Conservation (phyloP, 2,329 filamentous ascomycete genomes). For the Verticillium albo-atrum region DNA sequence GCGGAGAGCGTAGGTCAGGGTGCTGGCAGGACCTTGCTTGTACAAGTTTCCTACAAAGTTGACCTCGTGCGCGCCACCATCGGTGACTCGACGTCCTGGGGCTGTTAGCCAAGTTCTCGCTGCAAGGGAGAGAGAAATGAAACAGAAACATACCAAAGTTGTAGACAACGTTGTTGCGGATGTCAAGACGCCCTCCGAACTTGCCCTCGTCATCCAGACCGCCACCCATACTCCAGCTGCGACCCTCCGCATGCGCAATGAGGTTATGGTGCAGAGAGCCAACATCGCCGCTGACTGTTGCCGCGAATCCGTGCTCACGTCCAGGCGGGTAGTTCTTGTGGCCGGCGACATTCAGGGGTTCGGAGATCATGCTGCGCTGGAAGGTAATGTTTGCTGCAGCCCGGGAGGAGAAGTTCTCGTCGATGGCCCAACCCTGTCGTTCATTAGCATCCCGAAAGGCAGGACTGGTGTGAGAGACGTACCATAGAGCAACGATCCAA, state of each 20-base stretch:
- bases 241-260: constrained; percentile 22
- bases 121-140: too few species aligned
- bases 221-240: constrained; percentile 30
- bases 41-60: constrained; percentile 28
- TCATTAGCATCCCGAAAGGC: background rate
- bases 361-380: constrained; percentile 28
- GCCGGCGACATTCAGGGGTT: constrained; percentile 28
- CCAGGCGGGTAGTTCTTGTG: constrained; percentile 30
- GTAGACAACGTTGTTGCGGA: constrained; percentile 30
- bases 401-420: constrained; percentile 27
- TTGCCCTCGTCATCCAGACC: constrained; percentile 21
- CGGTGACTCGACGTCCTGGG: constrained; percentile 19
- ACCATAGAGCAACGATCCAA: constrained; percentile 27
- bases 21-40: constrained; percentile 24
- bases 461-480: background rate
- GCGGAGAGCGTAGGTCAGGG: constrained; percentile 18
- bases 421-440: constrained; percentile 23
- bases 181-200: constrained; percentile 25
- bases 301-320: constrained; percentile 20
- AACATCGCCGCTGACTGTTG: constrained; percentile 25
- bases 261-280: constrained; percentile 30
- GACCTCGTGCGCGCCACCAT: constrained; percentile 25
- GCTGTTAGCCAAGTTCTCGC: background rate
- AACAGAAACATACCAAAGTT: constrained; percentile 20
- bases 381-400: constrained; percentile 27